These are phyloP conservation scores for Kluyveromyces starmeri DNA, from an alignment of 805 yeast species.

Conservation along the genomic window DNA sequence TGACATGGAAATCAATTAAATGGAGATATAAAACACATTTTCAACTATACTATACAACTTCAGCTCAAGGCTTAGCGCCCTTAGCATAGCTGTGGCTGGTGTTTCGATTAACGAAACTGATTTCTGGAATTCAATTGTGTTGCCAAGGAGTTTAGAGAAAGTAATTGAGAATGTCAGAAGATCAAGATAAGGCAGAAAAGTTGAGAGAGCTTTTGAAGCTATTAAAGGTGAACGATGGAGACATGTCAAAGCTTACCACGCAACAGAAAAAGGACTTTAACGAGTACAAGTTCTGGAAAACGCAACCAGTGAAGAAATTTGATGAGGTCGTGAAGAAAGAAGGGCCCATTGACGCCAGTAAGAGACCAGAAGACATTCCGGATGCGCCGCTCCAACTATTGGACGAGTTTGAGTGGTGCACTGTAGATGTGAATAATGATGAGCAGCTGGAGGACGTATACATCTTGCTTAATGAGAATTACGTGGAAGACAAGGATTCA, in stretches of 20 bases:
- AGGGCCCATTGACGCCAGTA: conserved; percentile 69
- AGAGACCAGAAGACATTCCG: conserved; percentile 66
- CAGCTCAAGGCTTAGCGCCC: too few relatives aligned
- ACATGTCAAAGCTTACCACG: conserved; percentile 38
- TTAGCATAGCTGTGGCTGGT: too few relatives aligned
- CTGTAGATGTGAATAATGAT: conserved; percentile 51
- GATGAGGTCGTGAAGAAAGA: conserved; percentile 59
- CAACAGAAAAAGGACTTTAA: conserved; percentile 65
- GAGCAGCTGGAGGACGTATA: conserved; percentile 68
- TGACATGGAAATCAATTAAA: too few relatives aligned
- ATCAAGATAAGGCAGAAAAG: conserved; percentile 18
- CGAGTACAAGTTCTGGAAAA: conserved; percentile 94
- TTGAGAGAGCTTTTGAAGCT: conserved; percentile 44
- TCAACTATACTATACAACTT: too few relatives aligned
- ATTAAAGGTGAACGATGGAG: conserved; percentile 32
- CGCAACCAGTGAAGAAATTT: conserved; percentile 85
- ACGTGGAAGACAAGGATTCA: conserved; percentile 91
- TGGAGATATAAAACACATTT: too few relatives aligned
- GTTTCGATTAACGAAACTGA: too few relatives aligned
- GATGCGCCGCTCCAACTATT: conserved; percentile 62
- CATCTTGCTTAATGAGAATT: conserved; percentile 73
- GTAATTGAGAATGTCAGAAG: conserved; percentile 12
- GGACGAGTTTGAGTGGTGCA: conserved; percentile 83
- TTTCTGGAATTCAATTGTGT: too few relatives aligned
- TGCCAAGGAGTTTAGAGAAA: too few relatives aligned